Percentiles rank a stretch among this genome's conserved stretches.
Evolutionary conservation across 352 stramenopile genomes (phyloP).

Genomic region (Peronospora destructor): DNA sequence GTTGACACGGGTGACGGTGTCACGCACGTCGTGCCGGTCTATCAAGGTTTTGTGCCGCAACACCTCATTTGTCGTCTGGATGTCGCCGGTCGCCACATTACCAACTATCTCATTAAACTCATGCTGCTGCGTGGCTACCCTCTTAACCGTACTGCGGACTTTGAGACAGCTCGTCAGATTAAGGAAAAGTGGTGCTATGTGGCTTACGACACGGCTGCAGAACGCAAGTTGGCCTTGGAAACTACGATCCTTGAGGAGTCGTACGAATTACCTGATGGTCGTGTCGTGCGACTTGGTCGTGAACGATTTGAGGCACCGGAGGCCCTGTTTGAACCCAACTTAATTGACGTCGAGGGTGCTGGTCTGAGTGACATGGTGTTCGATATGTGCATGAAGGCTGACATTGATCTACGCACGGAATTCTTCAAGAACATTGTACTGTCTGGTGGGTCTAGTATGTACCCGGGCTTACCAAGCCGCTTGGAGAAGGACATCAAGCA

Average conservation of each 20-base stretch:
- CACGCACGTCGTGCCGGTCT: conserved; percentile 89
- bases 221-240: conserved; percentile 85
- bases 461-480: conserved; percentile 89
- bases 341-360: conserved; percentile 95
- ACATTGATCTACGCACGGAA: conserved; percentile 89
- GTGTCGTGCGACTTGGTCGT: conserved; percentile 89
- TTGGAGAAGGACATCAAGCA: conserved; percentile 89
- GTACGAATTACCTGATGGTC: conserved; percentile 95
- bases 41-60: conserved; percentile 86
- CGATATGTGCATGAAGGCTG: conserved; percentile 96
- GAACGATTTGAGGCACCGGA: conserved; percentile 95
- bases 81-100: conserved; percentile 90
- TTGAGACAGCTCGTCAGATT: conserved; percentile 90
- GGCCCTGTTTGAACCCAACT: conserved; percentile 93
- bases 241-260: conserved; percentile 89
- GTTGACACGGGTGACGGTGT: conserved; percentile 91
- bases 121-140: conserved; percentile 87
- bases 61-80: conserved; percentile 89
- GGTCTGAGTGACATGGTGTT: conserved; percentile 96
- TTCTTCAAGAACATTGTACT: conserved; percentile 99
- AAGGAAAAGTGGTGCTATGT: conserved; percentile 94
- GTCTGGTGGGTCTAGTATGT: conserved; percentile 92
- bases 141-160: conserved; percentile 89
- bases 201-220: conserved; percentile 80
- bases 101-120: conserved; percentile 93